phyloP scores from a whole-genome alignment of 768 basidiomycete genomes.

The Mycena rebaudengoi region DNA sequence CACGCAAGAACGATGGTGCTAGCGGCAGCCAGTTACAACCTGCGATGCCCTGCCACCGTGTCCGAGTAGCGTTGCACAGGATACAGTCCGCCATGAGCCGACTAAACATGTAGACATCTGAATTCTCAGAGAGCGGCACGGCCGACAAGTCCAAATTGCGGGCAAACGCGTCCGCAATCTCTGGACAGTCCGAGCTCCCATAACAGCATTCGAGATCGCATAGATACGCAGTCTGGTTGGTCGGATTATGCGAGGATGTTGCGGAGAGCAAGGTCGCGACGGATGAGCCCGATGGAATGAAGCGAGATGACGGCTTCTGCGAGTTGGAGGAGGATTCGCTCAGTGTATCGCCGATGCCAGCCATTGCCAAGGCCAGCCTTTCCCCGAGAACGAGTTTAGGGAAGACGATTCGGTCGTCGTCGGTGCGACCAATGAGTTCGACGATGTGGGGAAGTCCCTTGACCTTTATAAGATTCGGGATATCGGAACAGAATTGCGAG shows the following conservation, averaged over 20 bases:
- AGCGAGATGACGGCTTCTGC: not conserved
- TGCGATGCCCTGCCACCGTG: not conserved
- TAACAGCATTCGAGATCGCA: not conserved
- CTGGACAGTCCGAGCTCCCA: not conserved
- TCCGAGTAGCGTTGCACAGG: too few species aligned
- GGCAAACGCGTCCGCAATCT: not conserved
- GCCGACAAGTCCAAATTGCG: not conserved
- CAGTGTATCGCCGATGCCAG: not conserved
- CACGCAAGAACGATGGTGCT: not conserved
- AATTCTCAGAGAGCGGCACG: not conserved
- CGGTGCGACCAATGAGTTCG: not conserved
- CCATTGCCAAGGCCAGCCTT: not conserved
- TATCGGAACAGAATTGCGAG: not conserved
- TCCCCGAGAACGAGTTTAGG: not conserved
- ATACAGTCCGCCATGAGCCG: too few species aligned
- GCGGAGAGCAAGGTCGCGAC: too few species aligned
- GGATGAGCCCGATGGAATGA: not conserved
- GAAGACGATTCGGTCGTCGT: not conserved
- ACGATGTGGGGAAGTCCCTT: not conserved
- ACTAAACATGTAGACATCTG: too few species aligned
- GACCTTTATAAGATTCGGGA: not conserved
- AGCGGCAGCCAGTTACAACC: not conserved
- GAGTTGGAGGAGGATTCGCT: not conserved
- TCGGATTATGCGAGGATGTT: not conserved
- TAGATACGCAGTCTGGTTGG: not conserved